A percentile compares a stretch with the other conserved stretches of the same genome.
Evolutionary conservation across 23 red algal genomes (phyloP).

Genomic region (Chondrus crispus): DNA sequence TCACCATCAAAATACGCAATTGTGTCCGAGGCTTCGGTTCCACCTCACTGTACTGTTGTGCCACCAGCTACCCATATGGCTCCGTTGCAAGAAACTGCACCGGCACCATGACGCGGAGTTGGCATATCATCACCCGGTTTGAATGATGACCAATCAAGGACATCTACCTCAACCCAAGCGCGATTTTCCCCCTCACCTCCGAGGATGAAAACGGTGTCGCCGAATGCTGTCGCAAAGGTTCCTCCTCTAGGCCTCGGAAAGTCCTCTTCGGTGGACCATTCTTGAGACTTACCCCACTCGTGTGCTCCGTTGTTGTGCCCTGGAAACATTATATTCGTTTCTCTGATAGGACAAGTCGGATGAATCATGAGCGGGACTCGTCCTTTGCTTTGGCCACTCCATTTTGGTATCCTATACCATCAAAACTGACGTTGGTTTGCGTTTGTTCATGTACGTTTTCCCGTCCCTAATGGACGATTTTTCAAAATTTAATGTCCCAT

Average conservation of each 20-base stretch:
- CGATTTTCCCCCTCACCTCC: conserved; percentile 56
- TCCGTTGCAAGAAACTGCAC: conserved; percentile 48
- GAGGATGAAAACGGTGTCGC: background rate
- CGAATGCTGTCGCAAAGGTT: conserved; percentile 24
- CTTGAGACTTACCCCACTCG: too few species aligned
- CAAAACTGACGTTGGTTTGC: too few species aligned
- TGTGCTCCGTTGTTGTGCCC: too few species aligned
- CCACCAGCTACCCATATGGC: conserved; percentile 60
- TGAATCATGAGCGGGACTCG: too few species aligned
- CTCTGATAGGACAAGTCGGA: too few species aligned
- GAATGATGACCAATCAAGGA: conserved; percentile 23
- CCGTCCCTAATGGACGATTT: too few species aligned
- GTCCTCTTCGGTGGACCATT: conserved; percentile 15
- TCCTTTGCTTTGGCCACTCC: too few species aligned
- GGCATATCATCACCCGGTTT: conserved; percentile 6
- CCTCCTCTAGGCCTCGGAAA: conserved; percentile 55
- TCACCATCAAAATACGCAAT: conserved; percentile 30
- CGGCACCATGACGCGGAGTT: conserved; percentile 34
- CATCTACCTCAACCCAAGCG: conserved; percentile 50
- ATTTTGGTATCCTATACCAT: too few species aligned
- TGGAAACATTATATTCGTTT: too few species aligned
- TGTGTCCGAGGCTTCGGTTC: background rate
- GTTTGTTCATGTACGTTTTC: too few species aligned
- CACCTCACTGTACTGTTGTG: conserved; percentile 11
- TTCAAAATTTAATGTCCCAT: too few species aligned